Evolutionary conservation across 768 basidiomycete species (phyloP).

Genomic region (Russula vinacea): DNA sequence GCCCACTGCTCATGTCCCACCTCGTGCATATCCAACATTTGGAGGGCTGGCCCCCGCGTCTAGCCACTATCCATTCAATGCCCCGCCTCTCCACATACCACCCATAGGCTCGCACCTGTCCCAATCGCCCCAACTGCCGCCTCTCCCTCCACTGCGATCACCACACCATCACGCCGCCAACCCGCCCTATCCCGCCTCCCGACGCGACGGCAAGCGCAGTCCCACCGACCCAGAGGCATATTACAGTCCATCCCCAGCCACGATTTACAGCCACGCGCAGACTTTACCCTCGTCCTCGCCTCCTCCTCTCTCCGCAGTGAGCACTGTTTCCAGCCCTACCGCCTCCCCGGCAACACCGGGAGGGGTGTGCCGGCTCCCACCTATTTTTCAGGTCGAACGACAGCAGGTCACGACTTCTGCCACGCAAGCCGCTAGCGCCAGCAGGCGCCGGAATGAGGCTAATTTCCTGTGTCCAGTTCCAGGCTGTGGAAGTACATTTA

Average conservation of each 20-base stretch:
- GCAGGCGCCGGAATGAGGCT: conserved; percentile 84
- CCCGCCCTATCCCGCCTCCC: conserved; percentile 27
- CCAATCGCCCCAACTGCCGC: conserved; percentile 8
- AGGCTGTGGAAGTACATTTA: conserved; percentile 46
- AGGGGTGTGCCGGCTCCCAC: conserved; percentile 59
- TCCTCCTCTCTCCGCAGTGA: conserved; percentile 23
- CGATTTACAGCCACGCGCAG: conserved; percentile 47
- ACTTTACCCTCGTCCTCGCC: conserved; percentile 28
- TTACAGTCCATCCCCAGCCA: conserved; percentile 50
- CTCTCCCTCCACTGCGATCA: conserved; percentile 23
- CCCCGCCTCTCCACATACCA: conserved; percentile 32
- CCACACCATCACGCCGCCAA: conserved; percentile 28
- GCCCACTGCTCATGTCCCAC: conserved; percentile 25
- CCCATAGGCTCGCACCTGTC: conserved; percentile 21
- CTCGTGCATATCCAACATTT: conserved; percentile 24
- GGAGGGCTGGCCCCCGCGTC: conserved; percentile 34
- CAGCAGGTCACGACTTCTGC: conserved; percentile 94
- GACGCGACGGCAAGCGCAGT: conserved; percentile 34
- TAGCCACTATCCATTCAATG: conserved; percentile 37
- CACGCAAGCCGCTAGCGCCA: conserved; percentile 88
- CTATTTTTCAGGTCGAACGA: conserved; percentile 87
- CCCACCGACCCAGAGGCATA: conserved; percentile 33
- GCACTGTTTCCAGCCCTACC: conserved; percentile 27
- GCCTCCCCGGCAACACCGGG: conserved; percentile 28
- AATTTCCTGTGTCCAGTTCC: conserved; percentile 61